phyloP scores from a whole-genome alignment of 805 yeast genomes.

The Ascoidea asiatica region DNA sequence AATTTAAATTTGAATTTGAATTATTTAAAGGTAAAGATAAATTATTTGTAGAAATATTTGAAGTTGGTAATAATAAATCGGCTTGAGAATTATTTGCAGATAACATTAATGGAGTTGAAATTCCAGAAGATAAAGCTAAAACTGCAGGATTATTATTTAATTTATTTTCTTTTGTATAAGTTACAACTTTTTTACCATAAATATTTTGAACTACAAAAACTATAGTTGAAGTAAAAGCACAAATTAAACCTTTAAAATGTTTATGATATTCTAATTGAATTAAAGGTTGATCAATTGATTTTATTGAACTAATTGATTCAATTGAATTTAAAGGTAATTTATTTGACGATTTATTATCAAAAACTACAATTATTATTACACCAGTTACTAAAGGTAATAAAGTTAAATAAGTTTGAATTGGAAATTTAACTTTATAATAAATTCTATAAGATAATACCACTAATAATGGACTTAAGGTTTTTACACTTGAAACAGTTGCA shows the following conservation, averaged over 20 bases:
- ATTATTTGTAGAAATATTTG: background rate
- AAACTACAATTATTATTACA: slow-evolving; percentile 65
- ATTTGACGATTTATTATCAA: slow-evolving; percentile 14
- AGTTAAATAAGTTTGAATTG: slow-evolving; percentile 57
- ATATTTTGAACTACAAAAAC: slow-evolving; percentile 70
- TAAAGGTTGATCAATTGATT: background rate
- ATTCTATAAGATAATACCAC: slow-evolving; percentile 71
- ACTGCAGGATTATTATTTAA: slow-evolving; percentile 1
- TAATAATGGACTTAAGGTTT: slow-evolving; percentile 78
- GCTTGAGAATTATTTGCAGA: background rate
- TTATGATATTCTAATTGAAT: background rate
- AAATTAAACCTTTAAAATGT: slow-evolving; percentile 19
- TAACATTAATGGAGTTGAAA: background rate
- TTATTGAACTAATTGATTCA: background rate
- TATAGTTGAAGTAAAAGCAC: slow-evolving; percentile 25
- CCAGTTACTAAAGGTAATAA: slow-evolving; percentile 69
- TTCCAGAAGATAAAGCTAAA: slow-evolving; percentile 1
- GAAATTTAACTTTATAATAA: slow-evolving; percentile 43
- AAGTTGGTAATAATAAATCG: background rate
- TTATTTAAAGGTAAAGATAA: background rate
- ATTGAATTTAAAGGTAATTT: background rate
- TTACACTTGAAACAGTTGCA: slow-evolving; percentile 83
- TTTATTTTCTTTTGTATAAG: slow-evolving; percentile 15
- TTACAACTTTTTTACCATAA: slow-evolving; percentile 58
- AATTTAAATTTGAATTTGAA: background rate